Base-by-base conservation (phyloP, 352 stramenopile species). In the Pythium insidiosum region DNA sequence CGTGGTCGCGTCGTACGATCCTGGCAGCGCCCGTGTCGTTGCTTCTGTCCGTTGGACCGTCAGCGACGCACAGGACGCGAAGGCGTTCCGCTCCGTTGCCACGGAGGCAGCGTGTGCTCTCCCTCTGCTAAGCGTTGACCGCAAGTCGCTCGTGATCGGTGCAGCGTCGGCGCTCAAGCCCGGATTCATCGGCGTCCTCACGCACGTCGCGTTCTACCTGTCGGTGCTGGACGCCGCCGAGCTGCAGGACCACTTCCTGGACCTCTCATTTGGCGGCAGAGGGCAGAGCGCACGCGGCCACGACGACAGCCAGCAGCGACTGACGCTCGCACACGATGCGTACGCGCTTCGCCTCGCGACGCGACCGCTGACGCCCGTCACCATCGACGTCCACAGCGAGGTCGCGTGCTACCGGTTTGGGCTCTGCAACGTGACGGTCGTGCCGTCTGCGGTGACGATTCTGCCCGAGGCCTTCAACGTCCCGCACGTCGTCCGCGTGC, bases 351-450 rank as follows among this genome's bases (percentile, higher is more conserved):
- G 54, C 1, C 50, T 90, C 12, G 43, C 43, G 1, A 66, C 74
- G 0, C 72, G 66, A 31, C 78, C 78, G 0, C 16, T 60, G 22
- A 68, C 60, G 3, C 49, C 61, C 18, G 78, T 90, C 3, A 66
- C 55, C 0, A 57, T 90, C 10, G 57, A 68, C 5, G 34, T 84
- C 1, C 63, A 72, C 16, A 54, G 66, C 0, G 74, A 90, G 24
- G 60, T 24, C 1, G 38, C 56, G n/a, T 88, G 78, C 45, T 88
- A 88, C 24, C 58, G 73, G n/a, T 90, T 85, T 39, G 68, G 73
- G 20, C 39, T 85, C 6, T 90, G 78, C 50, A 87, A 90, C 50
- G 56, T 75, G 5, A 77, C 71, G 0, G 53, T 49, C 4, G 47
- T 70, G 1, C 78, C 74, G 10, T 58, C 63, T 0, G 47, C 57